Conservation (phyloP, 345 rosid genomes). For the Conringia planisiliqua region DNA sequence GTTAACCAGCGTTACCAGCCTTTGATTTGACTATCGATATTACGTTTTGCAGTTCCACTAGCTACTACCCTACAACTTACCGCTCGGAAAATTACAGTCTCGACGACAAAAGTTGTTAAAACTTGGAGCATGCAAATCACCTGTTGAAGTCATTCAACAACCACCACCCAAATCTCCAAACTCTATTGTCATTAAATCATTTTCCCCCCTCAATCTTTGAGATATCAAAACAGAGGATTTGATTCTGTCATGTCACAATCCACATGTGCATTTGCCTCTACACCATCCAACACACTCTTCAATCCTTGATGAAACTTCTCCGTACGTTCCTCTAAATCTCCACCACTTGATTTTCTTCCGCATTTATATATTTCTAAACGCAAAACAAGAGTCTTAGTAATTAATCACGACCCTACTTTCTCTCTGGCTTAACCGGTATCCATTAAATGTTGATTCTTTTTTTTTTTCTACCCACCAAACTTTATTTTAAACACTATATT, state of each 20-base stretch:
- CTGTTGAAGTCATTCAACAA: not conserved
- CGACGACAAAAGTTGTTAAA: not conserved
- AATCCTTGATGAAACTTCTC: slow-evolving; percentile 31
- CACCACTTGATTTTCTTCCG: slow-evolving; percentile 6
- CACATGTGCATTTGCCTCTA: slow-evolving; percentile 37
- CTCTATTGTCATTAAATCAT: not conserved
- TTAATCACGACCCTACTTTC: slow-evolving; percentile 15
- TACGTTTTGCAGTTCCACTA: too few relatives aligned
- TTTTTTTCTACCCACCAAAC: not conserved
- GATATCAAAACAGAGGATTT: slow-evolving; percentile 14
- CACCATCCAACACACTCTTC: slow-evolving; percentile 37
- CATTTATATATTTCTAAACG: not conserved
- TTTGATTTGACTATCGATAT: too few relatives aligned
- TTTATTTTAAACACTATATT: slow-evolving; percentile 3
- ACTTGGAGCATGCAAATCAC: not conserved
- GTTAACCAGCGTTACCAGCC: too few relatives aligned
- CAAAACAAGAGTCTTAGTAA: slow-evolving; percentile 11
- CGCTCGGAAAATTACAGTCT: not conserved
- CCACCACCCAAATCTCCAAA: slow-evolving; percentile 1
- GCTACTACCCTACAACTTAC: not conserved
- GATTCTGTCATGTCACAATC: slow-evolving; percentile 28
- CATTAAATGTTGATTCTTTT: slow-evolving; percentile 17
- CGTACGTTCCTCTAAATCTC: slow-evolving; percentile 25
- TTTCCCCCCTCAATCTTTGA: not conserved
- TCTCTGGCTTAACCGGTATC: slow-evolving; percentile 19